phyloP scores from a whole-genome alignment of 2,329 filamentous ascomycete species.

The Hymenoscyphus fraxineus region DNA sequence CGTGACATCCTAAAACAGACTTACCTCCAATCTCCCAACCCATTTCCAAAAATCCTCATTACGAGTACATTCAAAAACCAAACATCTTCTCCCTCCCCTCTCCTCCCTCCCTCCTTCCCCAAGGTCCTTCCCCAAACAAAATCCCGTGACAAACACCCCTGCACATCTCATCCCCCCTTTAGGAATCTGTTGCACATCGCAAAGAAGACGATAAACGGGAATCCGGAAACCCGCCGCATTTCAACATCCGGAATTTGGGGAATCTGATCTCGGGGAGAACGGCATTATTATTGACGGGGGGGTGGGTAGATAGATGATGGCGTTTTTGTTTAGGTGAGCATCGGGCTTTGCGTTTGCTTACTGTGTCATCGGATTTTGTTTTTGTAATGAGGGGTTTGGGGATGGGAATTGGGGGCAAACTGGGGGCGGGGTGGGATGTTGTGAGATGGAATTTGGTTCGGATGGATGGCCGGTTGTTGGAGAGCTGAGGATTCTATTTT shows the following conservation, averaged over 20 bases:
- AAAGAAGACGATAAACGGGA: conserved; percentile 9
- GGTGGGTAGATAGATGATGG: too few relatives aligned
- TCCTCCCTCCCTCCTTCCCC: not conserved
- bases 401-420: too few relatives aligned
- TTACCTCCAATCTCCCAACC: too few relatives aligned
- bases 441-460: not conserved
- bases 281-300: not conserved
- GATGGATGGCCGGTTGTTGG: not conserved
- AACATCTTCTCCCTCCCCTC: too few relatives aligned
- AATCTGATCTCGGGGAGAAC: not conserved
- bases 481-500: not conserved
- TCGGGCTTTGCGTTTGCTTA: too few relatives aligned
- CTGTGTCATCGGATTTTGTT: too few relatives aligned
- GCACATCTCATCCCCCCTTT: not conserved
- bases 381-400: too few relatives aligned
- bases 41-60: too few relatives aligned
- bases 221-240: conserved; percentile 5
- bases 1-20: not conserved
- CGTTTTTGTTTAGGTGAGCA: too few relatives aligned
- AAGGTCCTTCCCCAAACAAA: not conserved
- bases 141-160: not conserved
- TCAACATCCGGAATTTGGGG: not conserved
- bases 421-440: not conserved
- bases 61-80: too few relatives aligned
- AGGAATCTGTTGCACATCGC: conserved; percentile 5